Evolutionary conservation across 495 filamentous ascomycete genomes (phyloP).

Genomic region (Pseudomonodictys pantanalensis): DNA sequence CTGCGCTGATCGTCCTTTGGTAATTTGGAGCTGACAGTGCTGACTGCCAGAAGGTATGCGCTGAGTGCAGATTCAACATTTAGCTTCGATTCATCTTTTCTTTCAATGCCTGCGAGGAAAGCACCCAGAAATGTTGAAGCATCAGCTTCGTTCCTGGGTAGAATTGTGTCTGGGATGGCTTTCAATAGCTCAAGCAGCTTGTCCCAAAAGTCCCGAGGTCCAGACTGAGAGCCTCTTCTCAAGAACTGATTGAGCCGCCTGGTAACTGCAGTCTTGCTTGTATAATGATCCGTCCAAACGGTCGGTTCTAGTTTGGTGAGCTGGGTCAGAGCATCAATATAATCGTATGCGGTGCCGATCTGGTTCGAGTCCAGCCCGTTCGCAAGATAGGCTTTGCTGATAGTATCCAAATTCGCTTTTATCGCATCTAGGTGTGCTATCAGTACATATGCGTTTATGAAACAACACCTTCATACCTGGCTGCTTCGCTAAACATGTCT

Average conservation of each 20-base stretch:
- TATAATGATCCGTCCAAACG: slow-evolving; percentile 71
- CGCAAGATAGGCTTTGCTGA: slow-evolving; percentile 65
- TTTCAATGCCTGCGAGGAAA: slow-evolving; percentile 64
- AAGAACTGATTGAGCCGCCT: slow-evolving; percentile 68
- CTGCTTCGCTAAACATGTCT: slow-evolving; percentile 44
- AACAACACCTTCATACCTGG: slow-evolving; percentile 32
- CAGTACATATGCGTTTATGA: not conserved
- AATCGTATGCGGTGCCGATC: slow-evolving; percentile 66
- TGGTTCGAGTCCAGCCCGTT: slow-evolving; percentile 68
- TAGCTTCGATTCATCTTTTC: slow-evolving; percentile 67
- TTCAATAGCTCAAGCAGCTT: slow-evolving; percentile 59
- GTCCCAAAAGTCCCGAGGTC: slow-evolving; percentile 67
- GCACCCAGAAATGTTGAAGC: slow-evolving; percentile 59
- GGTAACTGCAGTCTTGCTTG: slow-evolving; percentile 62
- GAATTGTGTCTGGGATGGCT: slow-evolving; percentile 53
- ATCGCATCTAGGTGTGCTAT: slow-evolving; percentile 39
- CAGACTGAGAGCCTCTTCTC: slow-evolving; percentile 77
- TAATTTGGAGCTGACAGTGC: slow-evolving; percentile 49
- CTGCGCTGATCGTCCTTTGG: slow-evolving; percentile 47
- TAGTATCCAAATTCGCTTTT: slow-evolving; percentile 51
- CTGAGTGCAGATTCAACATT: slow-evolving; percentile 68
- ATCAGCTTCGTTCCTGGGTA: slow-evolving; percentile 49
- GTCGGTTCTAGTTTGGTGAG: slow-evolving; percentile 63
- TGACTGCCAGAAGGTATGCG: slow-evolving; percentile 61
- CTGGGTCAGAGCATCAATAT: slow-evolving; percentile 58